Percentiles rank a stretch among this genome's conserved stretches.
Conservation (phyloP, 805 yeast species). For the Yarrowia sp. region DNA sequence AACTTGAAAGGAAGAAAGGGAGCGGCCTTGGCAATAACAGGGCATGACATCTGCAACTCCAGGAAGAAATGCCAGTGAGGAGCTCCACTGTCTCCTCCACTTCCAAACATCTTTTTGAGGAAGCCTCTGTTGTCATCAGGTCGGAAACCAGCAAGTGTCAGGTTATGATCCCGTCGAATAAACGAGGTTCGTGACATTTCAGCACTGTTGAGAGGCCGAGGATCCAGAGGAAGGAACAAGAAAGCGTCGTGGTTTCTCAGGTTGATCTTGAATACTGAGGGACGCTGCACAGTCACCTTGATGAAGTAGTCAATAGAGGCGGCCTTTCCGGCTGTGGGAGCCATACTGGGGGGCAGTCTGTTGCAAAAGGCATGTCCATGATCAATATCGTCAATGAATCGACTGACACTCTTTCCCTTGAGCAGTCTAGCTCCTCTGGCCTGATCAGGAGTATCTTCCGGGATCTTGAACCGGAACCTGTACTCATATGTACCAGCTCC, state of each 20-base stretch:
- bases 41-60: conserved; percentile 30
- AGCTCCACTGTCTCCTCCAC: conserved; percentile 28
- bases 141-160: conserved; percentile 29
- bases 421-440: conserved; percentile 17
- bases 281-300: conserved; percentile 58
- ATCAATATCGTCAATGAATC: conserved; percentile 11
- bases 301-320: conserved; percentile 50
- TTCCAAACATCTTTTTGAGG: conserved; percentile 26
- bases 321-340: conserved; percentile 33
- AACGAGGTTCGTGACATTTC: conserved; percentile 41
- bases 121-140: conserved; percentile 26
- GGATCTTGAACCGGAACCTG: conserved; percentile 40
- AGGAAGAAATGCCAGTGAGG: conserved; percentile 12
- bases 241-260: conserved; percentile 51
- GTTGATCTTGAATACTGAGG: conserved; percentile 50
- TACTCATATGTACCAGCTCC: conserved; percentile 40
- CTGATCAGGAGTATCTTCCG: conserved; percentile 33
- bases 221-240: conserved; percentile 49
- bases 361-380: conserved; percentile 12
- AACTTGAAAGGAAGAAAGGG: conserved; percentile 32
- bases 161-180: conserved; percentile 40
- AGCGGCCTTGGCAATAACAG: conserved; percentile 19
- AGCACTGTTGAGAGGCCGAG: conserved; percentile 30
- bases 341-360: conserved; percentile 39
- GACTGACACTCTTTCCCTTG: conserved; percentile 18